Evolutionary conservation across 73 alveolate species (phyloP).

Genomic region (Uronychia binucleata): DNA sequence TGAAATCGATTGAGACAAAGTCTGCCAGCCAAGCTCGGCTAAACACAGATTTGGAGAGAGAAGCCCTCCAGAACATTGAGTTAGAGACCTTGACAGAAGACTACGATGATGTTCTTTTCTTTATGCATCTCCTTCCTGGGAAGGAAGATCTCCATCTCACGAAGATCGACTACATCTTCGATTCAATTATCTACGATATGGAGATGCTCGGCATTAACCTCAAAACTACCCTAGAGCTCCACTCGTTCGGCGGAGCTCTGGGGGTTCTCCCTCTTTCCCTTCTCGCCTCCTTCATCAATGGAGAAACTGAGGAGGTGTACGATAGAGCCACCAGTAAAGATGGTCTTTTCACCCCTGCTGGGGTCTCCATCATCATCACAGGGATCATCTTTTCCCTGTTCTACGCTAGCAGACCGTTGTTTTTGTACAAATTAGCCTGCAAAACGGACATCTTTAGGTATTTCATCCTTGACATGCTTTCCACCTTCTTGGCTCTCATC

Average conservation of each 20-base stretch:
- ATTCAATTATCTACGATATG: constrained; percentile 42
- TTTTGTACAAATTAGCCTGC: constrained; percentile 23
- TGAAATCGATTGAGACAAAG: not conserved
- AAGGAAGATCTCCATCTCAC: constrained; percentile 27
- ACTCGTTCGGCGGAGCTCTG: constrained; percentile 41
- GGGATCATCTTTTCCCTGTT: constrained; percentile 27
- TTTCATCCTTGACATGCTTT: constrained; percentile 15
- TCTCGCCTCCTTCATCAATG: constrained; percentile 29
- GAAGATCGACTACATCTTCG: constrained; percentile 38
- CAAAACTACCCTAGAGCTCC: constrained; percentile 29
- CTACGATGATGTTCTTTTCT: constrained; percentile 33
- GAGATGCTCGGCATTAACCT: constrained; percentile 24
- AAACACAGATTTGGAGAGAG: constrained; percentile 15
- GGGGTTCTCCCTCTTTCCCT: constrained; percentile 34
- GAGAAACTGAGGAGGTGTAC: constrained; percentile 51
- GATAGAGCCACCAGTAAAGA: constrained; percentile 14
- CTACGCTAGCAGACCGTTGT: constrained; percentile 42
- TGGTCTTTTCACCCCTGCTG: constrained; percentile 32
- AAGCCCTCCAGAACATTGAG: constrained; percentile 31
- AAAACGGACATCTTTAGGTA: constrained; percentile 32
- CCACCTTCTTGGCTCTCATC: constrained; percentile 24
- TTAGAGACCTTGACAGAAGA: constrained; percentile 46
- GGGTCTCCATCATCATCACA: not conserved
- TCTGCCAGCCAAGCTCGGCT: not conserved
- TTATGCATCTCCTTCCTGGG: constrained; percentile 29